Conservation (phyloP, 2,329 filamentous ascomycete genomes). For the Hymenoscyphus infarciens region DNA sequence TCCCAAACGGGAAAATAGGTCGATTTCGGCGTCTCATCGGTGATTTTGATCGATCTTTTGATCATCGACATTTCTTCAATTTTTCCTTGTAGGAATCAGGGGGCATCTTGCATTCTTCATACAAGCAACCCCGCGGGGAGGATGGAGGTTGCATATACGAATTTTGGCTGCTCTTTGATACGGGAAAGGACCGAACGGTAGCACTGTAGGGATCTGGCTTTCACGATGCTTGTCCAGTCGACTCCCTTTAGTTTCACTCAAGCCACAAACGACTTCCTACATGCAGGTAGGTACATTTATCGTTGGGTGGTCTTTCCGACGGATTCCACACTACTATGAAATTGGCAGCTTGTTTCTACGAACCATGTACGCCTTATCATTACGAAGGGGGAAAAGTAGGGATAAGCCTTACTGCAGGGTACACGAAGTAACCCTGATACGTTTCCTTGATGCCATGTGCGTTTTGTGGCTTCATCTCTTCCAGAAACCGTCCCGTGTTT, state of each 20-base stretch:
- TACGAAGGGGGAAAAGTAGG: not conserved
- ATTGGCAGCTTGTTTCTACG: not conserved
- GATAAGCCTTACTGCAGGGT: not conserved
- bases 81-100: too few species aligned
- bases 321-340: not conserved
- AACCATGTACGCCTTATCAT: not conserved
- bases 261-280: not conserved
- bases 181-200: not conserved
- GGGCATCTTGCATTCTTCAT: not conserved
- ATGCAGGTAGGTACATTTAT: conserved; percentile 1
- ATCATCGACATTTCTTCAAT: too few species aligned
- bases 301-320: not conserved
- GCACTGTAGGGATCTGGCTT: not conserved
- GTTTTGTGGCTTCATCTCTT: not conserved
- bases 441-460: not conserved
- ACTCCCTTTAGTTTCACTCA: not conserved
- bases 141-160: not conserved
- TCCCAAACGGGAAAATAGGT: not conserved
- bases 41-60: not conserved
- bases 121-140: not conserved
- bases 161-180: not conserved
- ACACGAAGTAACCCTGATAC: not conserved
- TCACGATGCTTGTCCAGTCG: not conserved
- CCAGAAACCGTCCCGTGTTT: not conserved
- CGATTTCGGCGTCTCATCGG: not conserved